Evolutionary conservation across 441 rosid species (phyloP).

Genomic region (Corymbia calophylla): DNA sequence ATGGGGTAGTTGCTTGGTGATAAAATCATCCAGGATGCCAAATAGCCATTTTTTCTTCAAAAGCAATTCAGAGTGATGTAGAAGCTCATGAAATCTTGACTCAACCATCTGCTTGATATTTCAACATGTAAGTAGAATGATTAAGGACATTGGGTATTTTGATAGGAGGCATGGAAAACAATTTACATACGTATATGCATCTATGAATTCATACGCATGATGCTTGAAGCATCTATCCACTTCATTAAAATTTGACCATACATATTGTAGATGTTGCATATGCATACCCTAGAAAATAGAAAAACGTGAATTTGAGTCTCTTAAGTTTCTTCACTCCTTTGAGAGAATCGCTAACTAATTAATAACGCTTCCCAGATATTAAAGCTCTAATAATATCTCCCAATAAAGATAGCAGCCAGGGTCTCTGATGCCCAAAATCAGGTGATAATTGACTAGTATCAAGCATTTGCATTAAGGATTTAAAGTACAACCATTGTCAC

Average conservation of each 20-base stretch:
- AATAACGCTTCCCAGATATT: neutral
- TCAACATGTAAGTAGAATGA: neutral
- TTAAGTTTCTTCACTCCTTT: neutral
- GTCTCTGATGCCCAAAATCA: neutral
- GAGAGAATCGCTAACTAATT: neutral
- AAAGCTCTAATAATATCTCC: neutral
- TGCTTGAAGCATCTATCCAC: neutral
- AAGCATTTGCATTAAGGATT: neutral
- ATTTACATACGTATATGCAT: neutral
- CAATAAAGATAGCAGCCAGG: neutral
- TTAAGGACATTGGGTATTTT: neutral
- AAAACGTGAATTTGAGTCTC: neutral
- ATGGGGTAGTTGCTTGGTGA: constrained; percentile 97
- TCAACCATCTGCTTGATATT: constrained; percentile 76
- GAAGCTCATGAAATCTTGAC: constrained; percentile 79
- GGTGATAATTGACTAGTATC: neutral
- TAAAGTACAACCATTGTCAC: neutral
- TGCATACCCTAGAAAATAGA: neutral
- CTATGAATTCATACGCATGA: neutral
- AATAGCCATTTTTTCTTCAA: constrained; percentile 91
- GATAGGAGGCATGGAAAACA: neutral
- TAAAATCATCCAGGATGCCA: constrained; percentile 92
- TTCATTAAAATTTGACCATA: neutral
- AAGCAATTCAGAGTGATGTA: constrained; percentile 75
- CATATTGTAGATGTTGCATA: neutral